A percentile compares a stretch with the other conserved stretches of the same genome.
Conservation (phyloP, 805 yeast species). For the Candida awuae region DNA sequence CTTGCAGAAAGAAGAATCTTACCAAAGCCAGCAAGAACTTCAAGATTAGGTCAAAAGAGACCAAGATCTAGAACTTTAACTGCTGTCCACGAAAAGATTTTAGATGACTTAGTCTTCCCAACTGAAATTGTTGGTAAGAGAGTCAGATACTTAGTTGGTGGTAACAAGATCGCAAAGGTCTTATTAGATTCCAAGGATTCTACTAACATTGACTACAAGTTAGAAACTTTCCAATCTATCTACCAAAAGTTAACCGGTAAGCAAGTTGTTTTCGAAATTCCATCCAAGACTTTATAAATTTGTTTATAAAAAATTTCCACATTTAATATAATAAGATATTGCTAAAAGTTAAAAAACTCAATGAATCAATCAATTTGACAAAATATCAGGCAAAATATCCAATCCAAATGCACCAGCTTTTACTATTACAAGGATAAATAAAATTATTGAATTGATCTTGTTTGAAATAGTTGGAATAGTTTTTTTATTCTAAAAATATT, state of each 20-base stretch:
- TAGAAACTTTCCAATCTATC: conserved; percentile 98
- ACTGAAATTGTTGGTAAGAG: conserved; percentile 99
- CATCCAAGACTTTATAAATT: conserved; percentile 42
- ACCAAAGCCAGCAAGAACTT: conserved; percentile 96
- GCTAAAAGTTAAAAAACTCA: not conserved
- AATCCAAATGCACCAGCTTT: too few relatives aligned
- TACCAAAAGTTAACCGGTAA: conserved; percentile 98
- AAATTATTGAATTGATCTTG: too few relatives aligned
- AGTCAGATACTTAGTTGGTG: conserved; percentile 98
- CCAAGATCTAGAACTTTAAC: conserved; percentile 99
- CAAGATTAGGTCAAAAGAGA: conserved; percentile 95
- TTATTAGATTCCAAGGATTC: conserved; percentile 97
- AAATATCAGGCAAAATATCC: not conserved
- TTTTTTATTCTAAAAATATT: too few relatives aligned
- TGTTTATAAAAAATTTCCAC: conserved; percentile 5
- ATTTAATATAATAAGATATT: conserved; percentile 5
- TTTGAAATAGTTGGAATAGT: too few relatives aligned
- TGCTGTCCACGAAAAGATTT: conserved; percentile 96
- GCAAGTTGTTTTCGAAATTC: conserved; percentile 97
- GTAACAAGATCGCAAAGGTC: conserved; percentile 96
- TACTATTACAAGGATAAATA: too few relatives aligned
- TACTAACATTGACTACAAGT: conserved; percentile 94
- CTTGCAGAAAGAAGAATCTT: conserved; percentile 99
- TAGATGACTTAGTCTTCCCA: conserved; percentile 99
- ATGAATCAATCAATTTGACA: not conserved